phyloP scores from a whole-genome alignment of 768 basidiomycete species.

The Podaxis pistillaris region DNA sequence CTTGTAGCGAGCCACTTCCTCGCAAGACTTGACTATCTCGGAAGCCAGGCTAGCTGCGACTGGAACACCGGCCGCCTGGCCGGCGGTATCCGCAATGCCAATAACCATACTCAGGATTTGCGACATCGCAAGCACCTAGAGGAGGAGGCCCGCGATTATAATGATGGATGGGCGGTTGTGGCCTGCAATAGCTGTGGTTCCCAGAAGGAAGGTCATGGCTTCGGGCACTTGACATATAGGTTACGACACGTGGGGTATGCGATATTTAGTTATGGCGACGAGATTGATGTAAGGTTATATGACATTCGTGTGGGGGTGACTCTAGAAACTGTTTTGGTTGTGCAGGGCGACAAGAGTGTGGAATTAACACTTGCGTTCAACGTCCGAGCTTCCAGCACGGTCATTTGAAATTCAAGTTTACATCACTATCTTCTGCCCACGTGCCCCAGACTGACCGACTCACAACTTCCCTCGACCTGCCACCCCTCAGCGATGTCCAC shows the following conservation, averaged over 20 bases:
- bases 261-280: background rate
- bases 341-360: background rate
- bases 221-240: background rate
- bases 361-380: background rate
- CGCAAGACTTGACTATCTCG: conserved; percentile 44
- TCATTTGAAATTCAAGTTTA: too few species aligned
- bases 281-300: background rate
- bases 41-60: conserved; percentile 42
- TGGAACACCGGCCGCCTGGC: conserved; percentile 42
- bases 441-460: background rate
- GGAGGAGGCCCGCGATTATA: background rate
- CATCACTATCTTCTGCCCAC: background rate
- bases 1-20: conserved; percentile 48
- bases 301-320: too few species aligned
- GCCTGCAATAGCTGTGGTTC: background rate
- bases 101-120: conserved; percentile 22
- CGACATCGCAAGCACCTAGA: conserved; percentile 18
- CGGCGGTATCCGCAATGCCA: conserved; percentile 40
- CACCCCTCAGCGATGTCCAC: conserved; percentile 27
- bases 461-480: background rate
- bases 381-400: background rate
- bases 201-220: background rate
- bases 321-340: too few species aligned
- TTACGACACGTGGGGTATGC: background rate
- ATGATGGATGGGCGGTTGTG: background rate